These are phyloP conservation scores for Tricholoma matsutake DNA, from an alignment of 768 basidiomycete genomes.

Conservation along the genomic window DNA sequence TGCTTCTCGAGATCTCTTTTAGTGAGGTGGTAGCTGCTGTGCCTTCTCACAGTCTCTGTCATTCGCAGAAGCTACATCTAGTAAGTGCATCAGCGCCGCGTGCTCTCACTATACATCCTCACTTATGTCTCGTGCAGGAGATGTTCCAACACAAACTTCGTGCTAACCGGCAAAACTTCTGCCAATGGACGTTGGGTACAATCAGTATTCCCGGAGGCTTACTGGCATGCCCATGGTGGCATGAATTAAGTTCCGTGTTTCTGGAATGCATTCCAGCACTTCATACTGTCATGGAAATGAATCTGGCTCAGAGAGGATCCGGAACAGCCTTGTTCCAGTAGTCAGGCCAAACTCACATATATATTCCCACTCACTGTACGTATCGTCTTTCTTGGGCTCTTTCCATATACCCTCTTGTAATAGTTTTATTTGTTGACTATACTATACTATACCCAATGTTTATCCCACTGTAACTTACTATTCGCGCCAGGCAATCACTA, in stretches of 20 bases:
- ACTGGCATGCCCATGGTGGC: background rate
- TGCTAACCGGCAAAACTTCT: constrained; percentile 3
- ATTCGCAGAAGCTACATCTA: constrained; percentile 4
- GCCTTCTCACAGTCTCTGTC: background rate
- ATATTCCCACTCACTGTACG: too few relatives aligned
- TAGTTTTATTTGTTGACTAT: too few relatives aligned
- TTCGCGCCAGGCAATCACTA: too few relatives aligned
- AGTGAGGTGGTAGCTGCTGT: constrained; percentile 14
- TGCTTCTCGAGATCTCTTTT: constrained; percentile 21
- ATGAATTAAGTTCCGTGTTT: constrained; percentile 7
- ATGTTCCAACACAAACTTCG: constrained; percentile 8
- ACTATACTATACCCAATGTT: too few relatives aligned
- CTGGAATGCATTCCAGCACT: constrained; percentile 13
- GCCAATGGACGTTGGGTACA: constrained; percentile 11
- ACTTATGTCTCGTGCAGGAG: constrained; percentile 1
- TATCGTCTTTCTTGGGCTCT: too few relatives aligned
- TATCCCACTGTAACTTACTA: too few relatives aligned
- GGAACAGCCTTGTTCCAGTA: background rate
- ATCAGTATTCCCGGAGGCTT: constrained; percentile 7
- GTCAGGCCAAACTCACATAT: background rate
- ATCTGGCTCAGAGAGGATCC: background rate
- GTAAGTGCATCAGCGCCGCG: constrained; percentile 5
- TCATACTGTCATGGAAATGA: constrained; percentile 3
- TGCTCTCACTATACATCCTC: background rate
- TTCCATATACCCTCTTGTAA: too few relatives aligned